Evolutionary conservation across 1,284 basidiomycete species (phyloP), one percentile per base, ranked within the genome.

Genomic region (Fistulinella staudtii): DNA sequence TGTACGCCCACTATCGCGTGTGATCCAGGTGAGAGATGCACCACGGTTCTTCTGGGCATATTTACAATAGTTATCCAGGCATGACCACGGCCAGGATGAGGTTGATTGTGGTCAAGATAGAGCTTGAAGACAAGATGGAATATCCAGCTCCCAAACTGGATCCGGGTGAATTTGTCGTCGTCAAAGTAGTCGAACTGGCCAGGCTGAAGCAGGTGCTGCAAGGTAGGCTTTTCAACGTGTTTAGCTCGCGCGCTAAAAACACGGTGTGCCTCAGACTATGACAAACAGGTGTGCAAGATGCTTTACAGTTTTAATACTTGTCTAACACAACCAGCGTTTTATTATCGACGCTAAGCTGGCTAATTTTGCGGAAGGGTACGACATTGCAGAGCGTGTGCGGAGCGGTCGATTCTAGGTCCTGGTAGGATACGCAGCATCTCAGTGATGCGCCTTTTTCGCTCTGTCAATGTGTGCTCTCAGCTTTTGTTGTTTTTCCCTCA

Each of bases 11-110:
- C 89, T 2, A 61, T 89, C 21, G 88, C 88, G 31, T 74, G 72
- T 52, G 89, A 91, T 68, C 90, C 80, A 60, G 91, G 75, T 67
- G 28, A 31, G 43, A n/a, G 36, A 17, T n/a, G 9, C 34, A 24
- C 41, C 25, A 21, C n/a, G 29, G 29, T n/a, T 13, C 14, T 15
- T 2, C 6, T 17, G 17, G 9, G 1, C 30, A 8, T 17, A 8
- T 5, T 33, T 8, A 9, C 8, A 17, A 3, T 17, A 8, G 8
- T 33, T 8, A 18, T n/a, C n/a, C 49, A 89, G 87, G 88, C 11
- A 88, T 90, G 86, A 85, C 85, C 18, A 89, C 79, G 39, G 83
- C 89, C 20, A 87, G 84, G 54, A 88, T 91, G 82, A 85, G 85
- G 58, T 75, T 90, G 17, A 74, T 89, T 43, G 67, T 79, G 23